Percentiles rank a stretch among this genome's conserved stretches.
These are phyloP conservation scores for Pseudogymnoascus pannorum DNA, from an alignment of 2,329 filamentous ascomycete genomes.

Conservation along the genomic window DNA sequence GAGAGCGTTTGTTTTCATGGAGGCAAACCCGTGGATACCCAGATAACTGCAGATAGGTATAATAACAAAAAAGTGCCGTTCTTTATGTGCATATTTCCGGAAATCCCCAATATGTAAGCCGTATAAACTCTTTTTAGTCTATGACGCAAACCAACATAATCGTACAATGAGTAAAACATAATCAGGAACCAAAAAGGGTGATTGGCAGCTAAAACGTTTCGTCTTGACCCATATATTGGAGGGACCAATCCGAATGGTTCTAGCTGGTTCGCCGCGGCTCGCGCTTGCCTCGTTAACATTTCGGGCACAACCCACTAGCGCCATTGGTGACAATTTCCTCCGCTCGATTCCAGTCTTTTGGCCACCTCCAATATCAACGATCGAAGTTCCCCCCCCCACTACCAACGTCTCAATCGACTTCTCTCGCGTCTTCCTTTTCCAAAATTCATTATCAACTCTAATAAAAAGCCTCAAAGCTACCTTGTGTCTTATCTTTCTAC, in stretches of 20 bases:
- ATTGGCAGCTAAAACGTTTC: conserved; percentile 1
- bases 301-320: conserved; percentile 9
- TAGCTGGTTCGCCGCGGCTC: conserved; percentile 9
- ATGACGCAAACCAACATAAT: neutral
- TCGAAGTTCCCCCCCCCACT: conserved; percentile 9
- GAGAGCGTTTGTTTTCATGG: neutral
- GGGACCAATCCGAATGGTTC: conserved; percentile 6
- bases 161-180: neutral
- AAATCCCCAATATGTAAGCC: neutral
- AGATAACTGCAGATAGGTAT: neutral
- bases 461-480: conserved; percentile 4
- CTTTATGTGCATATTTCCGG: neutral
- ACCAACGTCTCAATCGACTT: conserved; percentile 7
- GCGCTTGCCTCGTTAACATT: conserved; percentile 9
- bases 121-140: no score
- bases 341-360: conserved; percentile 8
- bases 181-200: neutral
- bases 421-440: conserved; percentile 4
- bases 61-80: neutral
- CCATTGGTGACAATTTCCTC: conserved; percentile 9
- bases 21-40: neutral
- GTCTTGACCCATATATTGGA: conserved; percentile 5
- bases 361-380: conserved; percentile 9
- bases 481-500: conserved; percentile 8
- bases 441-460: conserved; percentile 7